Base-by-base conservation (phyloP, 1,139 yeast species). In the Taphrina deformans region DNA sequence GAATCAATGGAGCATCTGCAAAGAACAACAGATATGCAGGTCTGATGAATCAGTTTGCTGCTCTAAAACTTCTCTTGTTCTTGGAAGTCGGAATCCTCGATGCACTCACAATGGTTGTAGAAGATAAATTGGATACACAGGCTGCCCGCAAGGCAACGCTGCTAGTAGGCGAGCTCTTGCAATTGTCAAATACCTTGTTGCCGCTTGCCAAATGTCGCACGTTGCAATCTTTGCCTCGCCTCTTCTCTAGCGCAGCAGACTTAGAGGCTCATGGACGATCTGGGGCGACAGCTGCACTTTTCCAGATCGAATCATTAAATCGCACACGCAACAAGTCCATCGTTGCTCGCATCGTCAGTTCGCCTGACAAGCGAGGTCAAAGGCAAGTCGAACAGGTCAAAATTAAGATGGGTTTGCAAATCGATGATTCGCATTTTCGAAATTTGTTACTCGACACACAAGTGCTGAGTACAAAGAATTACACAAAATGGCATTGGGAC, bases 401-500 rank as follows among this genome's bases (percentile, higher is more conserved):
- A 58, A 78, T 80, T 10, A 79, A 79, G 52, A 75, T 83, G 62
- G 82, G 83, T 5, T 79, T 79, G 35, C 80, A 82, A 60, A 79
- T 88, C 35, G 96, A 89, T 71, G 97, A 91, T 66, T 70, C 79
- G 0, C 87, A 86, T 58, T 84, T 92, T 71, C 86, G 88, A 70
- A 80, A 82, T 65, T 79, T 89, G 77, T 79, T 93, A 6, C 77
- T 79, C 48, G 86, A 86, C 60, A 85, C 96, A 0, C 85, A 82
- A 69, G 91, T 93, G 1, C 75, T 90, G 53, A 82, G 87, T 5
- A 85, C 96, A 0, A 93, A 92, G 72, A 90, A 87, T 64, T 91
- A 82, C 72, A 80, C 85, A 2, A 86, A 85, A 62, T 95, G 99
- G 99, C 87, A 91, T 72, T 92, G 98, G 96, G 82, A 82, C 35